Base-by-base conservation (phyloP, 2,329 filamentous ascomycete species). In the Fusarium multiceps region DNA sequence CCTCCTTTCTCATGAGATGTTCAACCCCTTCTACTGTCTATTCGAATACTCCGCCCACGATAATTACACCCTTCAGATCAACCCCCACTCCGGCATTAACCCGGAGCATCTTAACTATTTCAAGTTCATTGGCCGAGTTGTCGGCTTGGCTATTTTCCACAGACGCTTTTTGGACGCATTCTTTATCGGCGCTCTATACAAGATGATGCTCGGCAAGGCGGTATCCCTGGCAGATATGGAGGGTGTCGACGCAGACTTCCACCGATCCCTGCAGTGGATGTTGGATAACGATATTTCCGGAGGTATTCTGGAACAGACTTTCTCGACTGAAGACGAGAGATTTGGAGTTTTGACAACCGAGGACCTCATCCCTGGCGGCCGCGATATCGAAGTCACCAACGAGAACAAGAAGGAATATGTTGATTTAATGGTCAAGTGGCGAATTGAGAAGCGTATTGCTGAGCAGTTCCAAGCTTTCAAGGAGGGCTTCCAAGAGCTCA, bases 21-120 rank as follows among this genome's bases (percentile, higher is more conserved):
- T 99, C 85, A 99, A 99, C 81, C 96, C 96, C 32, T 99, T 99
- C 84, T 99, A 99, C 85, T 99, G 96, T 80, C 87, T 99, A 56
- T 99, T 99, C 85, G 96, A 99, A 83, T 99, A 99, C 82, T 98
- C 96, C 27, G 96, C 96, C 41, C 96, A 99, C 85, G 96, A 99
- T 89, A 99, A 99, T 84, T 99, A 99, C 84, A 99, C 96, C 30
- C 91, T 99, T 58, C 96, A 99, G 83, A 99, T 99, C 85, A 99
- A 99, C 84, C 96, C 96, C 47, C 96, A 99, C 81, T 99, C 96
- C 21, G 96, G 96, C 71, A 98, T 99, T 82, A 99, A 99, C 82
- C 96, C 96, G 1, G 96, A 99, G 82, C 96, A 99, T 88, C 85
- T 99, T 76, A 98, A 98, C 80, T 99, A 98, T 84, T 99, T 99